Percentiles rank a stretch among this genome's conserved stretches.
Conservation (phyloP, 306 rosid genomes). For the Trifolium fragiferum region DNA sequence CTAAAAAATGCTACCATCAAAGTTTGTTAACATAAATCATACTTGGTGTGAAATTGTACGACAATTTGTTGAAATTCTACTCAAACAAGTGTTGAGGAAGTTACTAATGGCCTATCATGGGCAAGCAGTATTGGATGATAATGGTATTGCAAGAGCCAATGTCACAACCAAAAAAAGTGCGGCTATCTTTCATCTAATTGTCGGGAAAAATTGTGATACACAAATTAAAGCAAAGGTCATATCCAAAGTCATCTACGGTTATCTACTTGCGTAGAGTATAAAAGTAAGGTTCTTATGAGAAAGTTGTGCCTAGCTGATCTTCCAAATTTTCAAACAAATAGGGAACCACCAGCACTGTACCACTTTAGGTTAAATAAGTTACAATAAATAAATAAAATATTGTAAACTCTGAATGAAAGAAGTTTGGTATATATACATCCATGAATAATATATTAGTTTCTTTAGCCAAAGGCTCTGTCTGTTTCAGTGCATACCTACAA, state of each 20-base stretch:
- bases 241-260: background rate
- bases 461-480: constrained; percentile 18
- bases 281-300: background rate
- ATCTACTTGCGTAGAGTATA: background rate
- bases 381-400: background rate
- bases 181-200: background rate
- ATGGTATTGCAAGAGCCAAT: background rate
- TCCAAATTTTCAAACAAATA: constrained; percentile 8
- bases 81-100: background rate
- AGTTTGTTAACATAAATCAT: background rate
- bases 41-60: background rate
- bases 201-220: background rate
- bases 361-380: background rate
- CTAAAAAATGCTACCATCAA: no score
- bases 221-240: background rate
- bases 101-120: background rate
- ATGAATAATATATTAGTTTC: constrained; percentile 8
- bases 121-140: background rate
- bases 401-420: background rate
- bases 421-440: constrained; percentile 14
- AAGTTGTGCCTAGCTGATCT: background rate
- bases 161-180: background rate
- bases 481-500: constrained; percentile 33
- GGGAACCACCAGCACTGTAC: background rate
- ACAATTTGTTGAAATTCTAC: background rate